Base-by-base conservation (phyloP, 345 rosid genomes). In the Physaria fendleri region DNA sequence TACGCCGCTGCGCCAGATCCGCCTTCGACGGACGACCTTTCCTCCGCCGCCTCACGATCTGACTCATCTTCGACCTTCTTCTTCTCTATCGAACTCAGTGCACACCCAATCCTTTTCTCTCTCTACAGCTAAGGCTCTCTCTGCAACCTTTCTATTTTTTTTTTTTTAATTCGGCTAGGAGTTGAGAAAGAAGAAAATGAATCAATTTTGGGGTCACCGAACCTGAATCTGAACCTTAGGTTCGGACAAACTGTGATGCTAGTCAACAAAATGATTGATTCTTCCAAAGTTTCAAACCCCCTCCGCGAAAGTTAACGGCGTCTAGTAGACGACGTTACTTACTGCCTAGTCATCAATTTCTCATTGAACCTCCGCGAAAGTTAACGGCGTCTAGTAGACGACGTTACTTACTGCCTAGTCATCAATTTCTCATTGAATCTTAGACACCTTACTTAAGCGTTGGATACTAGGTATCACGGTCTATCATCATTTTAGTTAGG, bases 1-100 rank as follows among this genome's bases (percentile, higher is more conserved):
- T 47, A 12, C 85, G 79, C 6, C 85, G 79, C 6, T 74, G 78
- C 0, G 80, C 82, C 76, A 82, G 98, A 88, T 91, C 95, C 67
- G 92, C 80, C 86, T 88, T 91, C 56, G 96, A 79, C 6, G 98
- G 96, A 77, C 95, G 81, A 24, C 98, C 98, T 78, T 85, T 88
- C 95, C 77, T 91, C 92, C 84, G 83, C 81, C 88, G 74, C 79
- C 84, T 85, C 76, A 68, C 88, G 90, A 83, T 85, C 95, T 88
- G 96, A 59, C 82, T 84, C 98, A 88, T 91, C 55, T 69, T 39
- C 52, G 47, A 25, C 27, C 53, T 41, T 49, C 69, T 32, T 44
- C 42, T 57, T 56, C 67, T 43, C 67, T 50, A 59, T 30, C 33
- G 42, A 68, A 51, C 69, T 66, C 68, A 47, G 68, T 56, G 48